These are phyloP conservation scores for Talaromyces borbonicus DNA, from an alignment of 495 filamentous ascomycete genomes.

Conservation along the genomic window DNA sequence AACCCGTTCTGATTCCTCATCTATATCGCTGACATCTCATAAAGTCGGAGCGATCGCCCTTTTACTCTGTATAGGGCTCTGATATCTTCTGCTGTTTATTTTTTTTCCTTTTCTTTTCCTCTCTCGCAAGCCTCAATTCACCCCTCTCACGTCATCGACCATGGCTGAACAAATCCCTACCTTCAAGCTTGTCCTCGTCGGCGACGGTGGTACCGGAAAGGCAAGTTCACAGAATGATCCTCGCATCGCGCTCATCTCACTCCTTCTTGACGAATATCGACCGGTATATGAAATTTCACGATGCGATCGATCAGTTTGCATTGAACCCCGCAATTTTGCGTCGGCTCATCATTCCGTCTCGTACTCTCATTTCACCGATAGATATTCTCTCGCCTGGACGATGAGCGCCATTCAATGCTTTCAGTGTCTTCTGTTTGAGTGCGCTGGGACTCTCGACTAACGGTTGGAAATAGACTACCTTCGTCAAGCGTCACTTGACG, in stretches of 20 bases:
- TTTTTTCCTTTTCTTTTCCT: constrained; percentile 16
- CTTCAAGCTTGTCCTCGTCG: constrained; percentile 99
- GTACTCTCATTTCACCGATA: too few relatives aligned
- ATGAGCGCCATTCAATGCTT: neutral
- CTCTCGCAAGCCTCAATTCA: neutral
- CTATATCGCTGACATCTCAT: too few relatives aligned
- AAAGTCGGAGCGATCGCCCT: constrained; percentile 17
- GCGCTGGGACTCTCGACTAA: constrained; percentile 5
- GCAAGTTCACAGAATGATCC: constrained; percentile 39
- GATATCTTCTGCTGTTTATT: neutral
- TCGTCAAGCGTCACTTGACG: constrained; percentile 99
- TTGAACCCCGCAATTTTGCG: too few relatives aligned
- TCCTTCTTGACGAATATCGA: neutral
- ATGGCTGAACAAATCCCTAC: constrained; percentile 64
- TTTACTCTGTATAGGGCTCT: too few relatives aligned
- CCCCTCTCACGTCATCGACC: constrained; percentile 18
- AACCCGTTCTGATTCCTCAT: too few relatives aligned
- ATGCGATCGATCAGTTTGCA: too few relatives aligned
- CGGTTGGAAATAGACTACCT: constrained; percentile 68
- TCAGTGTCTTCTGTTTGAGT: neutral
- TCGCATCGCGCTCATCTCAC: too few relatives aligned
- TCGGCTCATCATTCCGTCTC: too few relatives aligned
- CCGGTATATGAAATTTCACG: neutral
- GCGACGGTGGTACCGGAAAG: constrained; percentile 99
- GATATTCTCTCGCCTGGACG: too few relatives aligned